Evolutionary conservation across 306 rosid species (phyloP), one percentile per base, ranked within the genome.

Genomic region (Prinsepia uniflora): DNA sequence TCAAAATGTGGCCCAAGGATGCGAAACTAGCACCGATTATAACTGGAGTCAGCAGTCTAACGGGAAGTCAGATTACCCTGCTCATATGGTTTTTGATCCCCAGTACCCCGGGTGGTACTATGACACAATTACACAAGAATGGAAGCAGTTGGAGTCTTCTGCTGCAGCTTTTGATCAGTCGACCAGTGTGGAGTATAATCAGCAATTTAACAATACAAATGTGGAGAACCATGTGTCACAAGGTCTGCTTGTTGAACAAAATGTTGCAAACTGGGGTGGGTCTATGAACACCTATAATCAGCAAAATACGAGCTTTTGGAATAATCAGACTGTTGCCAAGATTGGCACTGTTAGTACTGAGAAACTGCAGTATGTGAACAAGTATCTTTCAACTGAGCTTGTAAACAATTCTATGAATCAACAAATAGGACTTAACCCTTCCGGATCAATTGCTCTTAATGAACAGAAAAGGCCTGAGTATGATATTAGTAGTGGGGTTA

Each of bases 31-130:
- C 63, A 75, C 75, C 53, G 73, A 75, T 34, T 72, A 79, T 55
- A 68, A 66, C 67, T 83, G 85, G 89, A 76, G 34, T 72, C 90
- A 86, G 76, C 71, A 58, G 58, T 80, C 89, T 7, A 72, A 74
- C 54, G 88, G 67, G 56, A 85, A 73, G 74, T 78, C 68, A 45
- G 85, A 79, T 49, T 87, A 87, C 81, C 92, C 91, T 13, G 89
- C 84, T 10, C 85, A 87, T 70, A 87, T 90, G 89, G 58, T 76
- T 65, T 90, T 90, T 41, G 92, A 90, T 87, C 89, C 88, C 47
- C 90, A 82, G 68, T 87, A 79, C 75, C 89, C 88, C 3, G 96
- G 85, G 48, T 90, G 90, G 90, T 90, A 90, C 71, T 90, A 78
- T 70, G 93, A 87, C 70, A 90, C 86, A 11, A 77, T 73, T 68